Conservation (phyloP, 2,329 filamentous ascomycete species). For the Ampelomyces quisqualis region DNA sequence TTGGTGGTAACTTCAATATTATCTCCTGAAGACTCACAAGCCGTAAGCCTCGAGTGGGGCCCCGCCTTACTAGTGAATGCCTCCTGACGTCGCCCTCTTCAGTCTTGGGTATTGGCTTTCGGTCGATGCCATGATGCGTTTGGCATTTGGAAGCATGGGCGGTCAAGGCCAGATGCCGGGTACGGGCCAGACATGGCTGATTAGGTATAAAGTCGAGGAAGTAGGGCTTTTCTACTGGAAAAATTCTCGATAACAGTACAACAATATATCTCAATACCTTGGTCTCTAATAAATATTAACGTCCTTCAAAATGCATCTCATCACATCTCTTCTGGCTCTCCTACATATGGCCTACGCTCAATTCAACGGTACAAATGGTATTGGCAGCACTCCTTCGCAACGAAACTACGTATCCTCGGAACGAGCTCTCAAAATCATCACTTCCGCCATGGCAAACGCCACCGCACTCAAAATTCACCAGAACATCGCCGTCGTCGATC, state of each 20-base stretch:
- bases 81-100: no score
- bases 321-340: slow-evolving; percentile 10
- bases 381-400: slow-evolving; percentile 22
- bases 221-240: no score
- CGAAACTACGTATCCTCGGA: slow-evolving; percentile 22
- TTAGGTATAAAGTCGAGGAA: background rate
- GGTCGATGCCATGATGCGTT: no score
- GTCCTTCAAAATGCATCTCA: background rate
- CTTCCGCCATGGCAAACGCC: slow-evolving; percentile 23
- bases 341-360: slow-evolving; percentile 14
- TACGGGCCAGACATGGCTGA: no score
- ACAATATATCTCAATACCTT: background rate
- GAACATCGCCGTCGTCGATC: slow-evolving; percentile 35
- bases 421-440: slow-evolving; percentile 28
- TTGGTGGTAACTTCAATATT: no score
- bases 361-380: slow-evolving; percentile 24
- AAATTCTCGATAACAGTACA: no score
- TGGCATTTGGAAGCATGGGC: no score
- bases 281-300: background rate
- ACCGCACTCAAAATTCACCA: slow-evolving; percentile 25
- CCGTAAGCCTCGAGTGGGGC: no score
- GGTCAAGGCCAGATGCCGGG: no score
- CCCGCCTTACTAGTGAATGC: no score
- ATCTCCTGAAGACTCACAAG: no score
- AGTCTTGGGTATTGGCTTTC: no score